Base-by-base conservation (phyloP, 768 basidiomycete species). In the Fibroporia radiculosa region DNA sequence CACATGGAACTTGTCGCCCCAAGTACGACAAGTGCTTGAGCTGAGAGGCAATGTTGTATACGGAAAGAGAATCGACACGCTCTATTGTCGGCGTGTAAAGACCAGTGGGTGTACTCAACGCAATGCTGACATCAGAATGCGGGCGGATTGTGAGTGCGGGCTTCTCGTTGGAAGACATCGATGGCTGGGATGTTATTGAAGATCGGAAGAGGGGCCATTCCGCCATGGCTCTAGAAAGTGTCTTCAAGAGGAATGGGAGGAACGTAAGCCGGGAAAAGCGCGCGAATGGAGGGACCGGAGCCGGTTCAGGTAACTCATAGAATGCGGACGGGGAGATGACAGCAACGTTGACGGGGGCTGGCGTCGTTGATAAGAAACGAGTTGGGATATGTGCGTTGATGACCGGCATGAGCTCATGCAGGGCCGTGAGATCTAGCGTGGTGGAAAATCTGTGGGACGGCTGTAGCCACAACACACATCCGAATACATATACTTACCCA, bases 131-230 rank as follows among this genome's bases (percentile, higher is more conserved):
- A 64, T 91, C 88, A 3, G 86, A 74, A 42, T 73, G 71, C 12
- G 82, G 80, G 18, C 89, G 85, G 46, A 92, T 59, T 2, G 80
- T 84, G 6, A 90, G 66, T 0, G 78, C 77, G 0, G 85, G 85
- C 59, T 82, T 89, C 7, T 56, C 23, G 34, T 52, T 13, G 25
- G 45, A 26, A 44, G 35, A 47, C 13, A 40, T 18, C n/a, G 56
- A 22, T 3, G 59, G 16, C 43, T 23, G 33, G 4, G 19, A 38
- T 0, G 82, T 78, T 55, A 91, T 80, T 25, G 84, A 82, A 16
- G 84, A 73, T 13, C 85, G 75, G 70, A 93, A 78, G 38, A 93
- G 65, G 0, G 91, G 88, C 87, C 90, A 89, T 58, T 87, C 80
- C 48, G 73, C 65, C 85, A 93, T 87, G 3, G 87, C 73, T 54